Conservation (phyloP, 257 asterid species). For the Thymus quinquecostatus region DNA sequence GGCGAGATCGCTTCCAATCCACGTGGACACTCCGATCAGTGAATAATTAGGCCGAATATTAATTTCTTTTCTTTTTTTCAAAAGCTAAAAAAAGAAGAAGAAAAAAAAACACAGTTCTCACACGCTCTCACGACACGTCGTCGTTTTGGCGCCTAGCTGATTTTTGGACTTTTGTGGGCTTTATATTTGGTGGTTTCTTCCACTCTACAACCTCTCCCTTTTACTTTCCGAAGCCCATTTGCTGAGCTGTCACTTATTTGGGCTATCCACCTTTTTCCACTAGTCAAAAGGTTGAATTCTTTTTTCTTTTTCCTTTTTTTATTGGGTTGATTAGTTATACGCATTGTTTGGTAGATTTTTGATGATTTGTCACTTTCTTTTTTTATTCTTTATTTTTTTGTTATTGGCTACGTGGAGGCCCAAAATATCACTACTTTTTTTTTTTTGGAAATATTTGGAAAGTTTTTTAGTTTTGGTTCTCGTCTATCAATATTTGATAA, state of each 20-base stretch:
- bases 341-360: conserved; percentile 4
- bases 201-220: conserved; percentile 49
- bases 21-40: conserved; percentile 15
- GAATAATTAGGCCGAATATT: conserved; percentile 44
- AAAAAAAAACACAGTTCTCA: conserved; percentile 22
- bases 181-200: conserved; percentile 52
- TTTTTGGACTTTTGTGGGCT: conserved; percentile 24
- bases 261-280: neutral
- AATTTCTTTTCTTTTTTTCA: neutral
- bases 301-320: neutral
- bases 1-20: neutral
- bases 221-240: neutral
- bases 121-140: conserved; percentile 44
- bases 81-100: neutral
- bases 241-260: conserved; percentile 32
- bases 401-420: conserved; percentile 28
- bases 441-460: neutral
- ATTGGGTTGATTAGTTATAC: conserved; percentile 11
- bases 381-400: neutral
- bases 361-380: neutral
- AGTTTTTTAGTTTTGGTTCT: neutral
- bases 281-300: conserved; percentile 33
- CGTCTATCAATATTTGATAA: conserved; percentile 8
- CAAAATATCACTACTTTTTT: neutral
- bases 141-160: conserved; percentile 18